A percentile compares a stretch with the other conserved stretches of the same genome.
Evolutionary conservation across 768 basidiomycete genomes (phyloP).

Genomic region (Lactifluus volemus): DNA sequence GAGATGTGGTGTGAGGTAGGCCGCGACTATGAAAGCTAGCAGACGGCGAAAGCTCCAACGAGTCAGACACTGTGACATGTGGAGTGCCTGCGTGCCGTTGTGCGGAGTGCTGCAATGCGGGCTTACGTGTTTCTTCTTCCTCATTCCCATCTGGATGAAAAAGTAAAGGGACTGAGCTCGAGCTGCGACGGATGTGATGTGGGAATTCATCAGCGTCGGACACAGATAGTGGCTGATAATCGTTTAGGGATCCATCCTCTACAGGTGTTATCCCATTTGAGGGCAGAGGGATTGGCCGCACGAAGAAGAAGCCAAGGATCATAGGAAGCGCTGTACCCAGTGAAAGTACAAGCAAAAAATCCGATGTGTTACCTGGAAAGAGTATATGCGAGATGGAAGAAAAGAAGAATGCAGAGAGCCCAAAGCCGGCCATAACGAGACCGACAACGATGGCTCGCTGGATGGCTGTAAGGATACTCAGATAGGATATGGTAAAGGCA

Average conservation of each 20-base stretch:
- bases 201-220: constrained; percentile 11
- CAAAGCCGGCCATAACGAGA: constrained; percentile 20
- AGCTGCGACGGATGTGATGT: constrained; percentile 1
- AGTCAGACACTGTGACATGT: neutral
- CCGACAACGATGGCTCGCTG: constrained; percentile 60
- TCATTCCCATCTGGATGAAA: neutral
- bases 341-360: constrained; percentile 66
- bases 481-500: neutral
- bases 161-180: constrained; percentile 11
- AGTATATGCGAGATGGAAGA: constrained; percentile 61
- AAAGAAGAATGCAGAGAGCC: constrained; percentile 87
- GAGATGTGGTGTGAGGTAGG: neutral
- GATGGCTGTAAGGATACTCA: neutral
- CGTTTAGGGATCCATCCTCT: constrained; percentile 21
- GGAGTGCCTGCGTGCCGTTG: neutral
- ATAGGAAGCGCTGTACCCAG: constrained; percentile 75
- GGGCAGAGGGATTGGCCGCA: constrained; percentile 60
- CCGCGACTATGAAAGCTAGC: neutral
- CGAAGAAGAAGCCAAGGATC: constrained; percentile 65
- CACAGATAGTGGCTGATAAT: constrained; percentile 20
- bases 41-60: constrained; percentile 7
- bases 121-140: constrained; percentile 5
- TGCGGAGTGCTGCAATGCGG: neutral
- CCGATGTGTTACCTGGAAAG: constrained; percentile 71
- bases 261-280: constrained; percentile 23